phyloP scores from a whole-genome alignment of 192 early-diverging fungal species.

The Coemansia javaensis region DNA sequence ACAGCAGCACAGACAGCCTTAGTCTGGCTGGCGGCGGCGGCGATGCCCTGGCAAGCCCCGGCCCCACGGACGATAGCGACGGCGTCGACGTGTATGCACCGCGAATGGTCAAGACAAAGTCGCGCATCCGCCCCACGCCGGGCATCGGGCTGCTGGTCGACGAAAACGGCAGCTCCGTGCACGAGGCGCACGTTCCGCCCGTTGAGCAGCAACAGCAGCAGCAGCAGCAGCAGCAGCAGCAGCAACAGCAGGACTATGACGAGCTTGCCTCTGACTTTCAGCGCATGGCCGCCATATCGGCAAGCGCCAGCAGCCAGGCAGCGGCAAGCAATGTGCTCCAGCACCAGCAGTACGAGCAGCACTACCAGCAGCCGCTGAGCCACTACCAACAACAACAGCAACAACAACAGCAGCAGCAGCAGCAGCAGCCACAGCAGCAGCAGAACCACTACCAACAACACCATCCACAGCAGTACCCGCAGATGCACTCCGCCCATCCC shows the following conservation, averaged over 20 bases:
- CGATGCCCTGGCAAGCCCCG: constrained; percentile 15
- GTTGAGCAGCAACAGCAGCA: constrained; percentile 1
- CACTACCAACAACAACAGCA: background rate
- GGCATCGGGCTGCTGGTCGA: background rate
- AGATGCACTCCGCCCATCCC: background rate
- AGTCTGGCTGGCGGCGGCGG: constrained; percentile 37
- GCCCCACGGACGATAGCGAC: constrained; percentile 1
- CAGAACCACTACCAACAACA: background rate
- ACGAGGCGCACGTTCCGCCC: no score
- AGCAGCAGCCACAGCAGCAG: background rate
- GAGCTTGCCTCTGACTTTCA: constrained; percentile 28
- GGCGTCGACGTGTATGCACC: constrained; percentile 19
- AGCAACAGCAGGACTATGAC: constrained; percentile 9
- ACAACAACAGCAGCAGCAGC: constrained; percentile 5
- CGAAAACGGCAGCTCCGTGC: background rate
- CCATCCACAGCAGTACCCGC: background rate
- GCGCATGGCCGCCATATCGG: constrained; percentile 26
- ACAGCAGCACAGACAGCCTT: constrained; percentile 45
- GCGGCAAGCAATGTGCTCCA: background rate
- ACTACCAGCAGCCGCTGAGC: background rate
- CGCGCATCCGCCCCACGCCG: constrained; percentile 20
- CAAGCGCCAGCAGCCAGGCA: background rate
- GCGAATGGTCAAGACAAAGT: constrained; percentile 19
- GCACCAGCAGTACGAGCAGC: background rate
- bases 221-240: no score